Evolutionary conservation across 202 grass and related monocot species (phyloP).

Genomic region (Schoenoplectus triqueter): DNA sequence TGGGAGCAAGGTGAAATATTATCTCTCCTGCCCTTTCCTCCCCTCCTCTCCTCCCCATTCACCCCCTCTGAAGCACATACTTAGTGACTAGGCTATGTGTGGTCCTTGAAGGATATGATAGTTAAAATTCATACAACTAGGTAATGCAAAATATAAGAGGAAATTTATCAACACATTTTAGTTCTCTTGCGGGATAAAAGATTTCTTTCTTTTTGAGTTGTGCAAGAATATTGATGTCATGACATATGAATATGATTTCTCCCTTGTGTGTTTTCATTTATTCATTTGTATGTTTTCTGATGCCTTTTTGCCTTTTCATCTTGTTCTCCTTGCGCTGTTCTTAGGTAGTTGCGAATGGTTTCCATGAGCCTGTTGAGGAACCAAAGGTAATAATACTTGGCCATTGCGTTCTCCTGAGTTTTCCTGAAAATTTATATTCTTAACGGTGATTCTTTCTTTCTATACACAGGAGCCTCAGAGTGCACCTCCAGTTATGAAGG

Average conservation of each 20-base stretch:
- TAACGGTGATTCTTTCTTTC: conserved; percentile 40
- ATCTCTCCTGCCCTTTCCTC: too few species aligned
- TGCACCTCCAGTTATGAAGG: conserved; percentile 81
- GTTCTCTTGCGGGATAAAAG: neutral
- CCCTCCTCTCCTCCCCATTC: too few species aligned
- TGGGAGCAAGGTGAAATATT: too few species aligned
- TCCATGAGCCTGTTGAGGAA: conserved; percentile 40
- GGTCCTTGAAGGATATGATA: neutral
- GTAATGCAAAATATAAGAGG: neutral
- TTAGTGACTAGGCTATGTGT: too few species aligned
- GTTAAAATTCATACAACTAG: neutral
- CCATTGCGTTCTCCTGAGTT: neutral
- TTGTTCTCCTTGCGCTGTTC: neutral
- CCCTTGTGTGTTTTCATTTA: conserved; percentile 10
- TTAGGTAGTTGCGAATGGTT: conserved; percentile 31
- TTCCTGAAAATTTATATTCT: conserved; percentile 13
- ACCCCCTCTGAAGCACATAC: too few species aligned
- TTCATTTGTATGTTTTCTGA: conserved; percentile 7
- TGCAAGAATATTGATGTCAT: conserved; percentile 3
- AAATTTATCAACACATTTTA: neutral
- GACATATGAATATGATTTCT: neutral
- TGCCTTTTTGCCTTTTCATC: neutral
- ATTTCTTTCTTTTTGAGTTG: neutral
- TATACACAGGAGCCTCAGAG: conserved; percentile 82
- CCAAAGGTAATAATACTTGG: conserved; percentile 5